Evolutionary conservation across 257 asterid genomes (phyloP), one percentile per base, ranked within the genome.

Genomic region (Primulina eburnea): DNA sequence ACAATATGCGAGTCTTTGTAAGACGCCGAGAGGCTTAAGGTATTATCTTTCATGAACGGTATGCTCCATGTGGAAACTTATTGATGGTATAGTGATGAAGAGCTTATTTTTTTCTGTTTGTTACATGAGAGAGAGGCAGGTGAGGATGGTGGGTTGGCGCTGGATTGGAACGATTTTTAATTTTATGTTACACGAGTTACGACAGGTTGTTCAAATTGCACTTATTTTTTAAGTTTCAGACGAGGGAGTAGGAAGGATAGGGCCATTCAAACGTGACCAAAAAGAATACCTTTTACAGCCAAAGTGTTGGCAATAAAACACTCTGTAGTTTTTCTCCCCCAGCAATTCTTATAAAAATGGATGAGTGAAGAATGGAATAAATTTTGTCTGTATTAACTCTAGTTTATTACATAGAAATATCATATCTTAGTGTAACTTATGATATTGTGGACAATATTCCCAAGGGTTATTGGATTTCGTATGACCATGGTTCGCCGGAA

Each of bases 401-500:
- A 20, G 4, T 56, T 50, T 62, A 57, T 40, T 53, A 63, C 60
- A 65, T 69, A 26, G 65, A 12, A 43, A 24, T 62, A 20, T 9
- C 16, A 20, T 56, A 38, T 6, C 40, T 20, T 16, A 0, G n/a
- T 57, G 26, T 32, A 2, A 11, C 29, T 28, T 58, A 72, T 16
- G 12, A 53, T 8, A 53, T 47, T 21, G 32, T 40, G 62, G 21
- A 28, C 40, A 17, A 24, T 9, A 21, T 26, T 63, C 20, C 20
- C 43, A 10, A 37, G 64, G 60, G 38, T 62, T 68, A 2, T 18
- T 70, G 63, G 57, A 33, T 64, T 21, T 67, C 18, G 28, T 37
- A 53, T 67, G 14, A 57, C 59, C n/a, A n/a, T n/a, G n/a, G n/a
- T n/a, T n/a, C n/a, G n/a, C n/a, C n/a, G n/a, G n/a, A n/a, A n/a